Evolutionary conservation across 495 filamentous ascomycete species (phyloP), one percentile per base, ranked within the genome.

Genomic region (Lasiosphaeria ovina): DNA sequence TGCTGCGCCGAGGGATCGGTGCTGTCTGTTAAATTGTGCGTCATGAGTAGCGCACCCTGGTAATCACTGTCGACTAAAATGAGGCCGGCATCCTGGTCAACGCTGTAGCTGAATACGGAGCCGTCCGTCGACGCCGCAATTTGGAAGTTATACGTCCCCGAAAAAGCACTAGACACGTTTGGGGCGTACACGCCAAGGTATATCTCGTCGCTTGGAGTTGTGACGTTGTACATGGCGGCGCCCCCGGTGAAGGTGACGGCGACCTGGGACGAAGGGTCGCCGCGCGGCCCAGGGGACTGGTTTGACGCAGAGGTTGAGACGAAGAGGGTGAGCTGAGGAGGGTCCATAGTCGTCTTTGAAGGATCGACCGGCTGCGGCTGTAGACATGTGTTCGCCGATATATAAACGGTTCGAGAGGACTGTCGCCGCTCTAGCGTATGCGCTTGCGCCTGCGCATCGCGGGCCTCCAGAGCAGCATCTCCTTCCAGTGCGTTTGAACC

Each of bases 111-210:
- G 69, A 91, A 87, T 71, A 90, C 96, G 51, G 76, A 85, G 0
- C 65, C 80, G 62, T 95, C 89, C 44, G 87, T 87, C 6, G 94
- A 97, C n/a, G 85, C 87, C 3, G 90, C 89, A 5, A 99, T 74
- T 64, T 93, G 77, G 66, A 91, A 93, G 59, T 84, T 88, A 72
- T 89, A 98, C 3, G 67, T 71, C 8, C 86, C 86, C 0, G 71
- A 70, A 61, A 83, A 90, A 6, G 69, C 70, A 6, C 69, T 69
- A 35, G 84, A 78, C 5, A 84, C 73, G 24, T 83, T 77, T 0
- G 88, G 87, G 3, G 91, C 92, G 34, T 79, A 77, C 1, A 99
- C 79, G 3, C 85, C 86, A 40, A 98, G 81, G 67, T 87, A 96
- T 16, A 96, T 77, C 66, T 89, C 83, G 10, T 74, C 75, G 3